These are phyloP conservation scores for Omphalotus guepiniiformis DNA, from an alignment of 768 basidiomycete species.

Conservation along the genomic window DNA sequence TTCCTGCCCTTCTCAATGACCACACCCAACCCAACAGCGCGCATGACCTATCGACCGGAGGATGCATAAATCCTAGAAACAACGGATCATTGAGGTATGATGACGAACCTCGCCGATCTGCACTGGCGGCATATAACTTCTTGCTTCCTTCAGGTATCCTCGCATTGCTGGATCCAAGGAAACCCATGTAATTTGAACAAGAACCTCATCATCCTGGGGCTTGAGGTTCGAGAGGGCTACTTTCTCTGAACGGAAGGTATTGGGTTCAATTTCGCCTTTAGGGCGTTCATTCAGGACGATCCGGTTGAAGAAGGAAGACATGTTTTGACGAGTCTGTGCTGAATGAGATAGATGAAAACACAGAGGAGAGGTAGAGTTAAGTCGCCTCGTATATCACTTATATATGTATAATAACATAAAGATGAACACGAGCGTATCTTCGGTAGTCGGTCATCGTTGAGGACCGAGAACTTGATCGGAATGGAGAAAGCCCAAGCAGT, in stretches of 20 bases:
- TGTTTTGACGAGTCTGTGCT: too few species aligned
- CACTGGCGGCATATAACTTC: conserved; percentile 71
- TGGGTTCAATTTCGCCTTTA: conserved; percentile 56
- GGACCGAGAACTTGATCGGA: too few species aligned
- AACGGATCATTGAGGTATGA: too few species aligned
- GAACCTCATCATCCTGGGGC: conserved; percentile 47
- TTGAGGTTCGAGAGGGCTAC: conserved; percentile 48
- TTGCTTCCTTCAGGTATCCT: conserved; percentile 67
- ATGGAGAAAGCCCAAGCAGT: too few species aligned
- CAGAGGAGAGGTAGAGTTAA: too few species aligned
- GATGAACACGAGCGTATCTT: too few species aligned
- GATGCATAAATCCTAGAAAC: conserved; percentile 25
- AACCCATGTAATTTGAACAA: conserved; percentile 78
- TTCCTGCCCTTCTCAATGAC: conserved; percentile 56
- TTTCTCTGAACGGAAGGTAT: conserved; percentile 66
- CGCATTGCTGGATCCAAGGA: conserved; percentile 90
- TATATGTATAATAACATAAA: too few species aligned
- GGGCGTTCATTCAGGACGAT: conserved; percentile 81
- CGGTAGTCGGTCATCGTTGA: too few species aligned
- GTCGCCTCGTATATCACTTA: too few species aligned
- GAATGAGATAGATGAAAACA: too few species aligned
- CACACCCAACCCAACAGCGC: conserved; percentile 60
- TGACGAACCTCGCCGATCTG: conserved; percentile 56
- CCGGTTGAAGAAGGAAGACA: conserved; percentile 43
- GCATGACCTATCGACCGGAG: conserved; percentile 68